Percentiles rank a stretch among this genome's conserved stretches.
Conservation (phyloP, 352 stramenopile species). For the Globisporangium abappressorium region DNA sequence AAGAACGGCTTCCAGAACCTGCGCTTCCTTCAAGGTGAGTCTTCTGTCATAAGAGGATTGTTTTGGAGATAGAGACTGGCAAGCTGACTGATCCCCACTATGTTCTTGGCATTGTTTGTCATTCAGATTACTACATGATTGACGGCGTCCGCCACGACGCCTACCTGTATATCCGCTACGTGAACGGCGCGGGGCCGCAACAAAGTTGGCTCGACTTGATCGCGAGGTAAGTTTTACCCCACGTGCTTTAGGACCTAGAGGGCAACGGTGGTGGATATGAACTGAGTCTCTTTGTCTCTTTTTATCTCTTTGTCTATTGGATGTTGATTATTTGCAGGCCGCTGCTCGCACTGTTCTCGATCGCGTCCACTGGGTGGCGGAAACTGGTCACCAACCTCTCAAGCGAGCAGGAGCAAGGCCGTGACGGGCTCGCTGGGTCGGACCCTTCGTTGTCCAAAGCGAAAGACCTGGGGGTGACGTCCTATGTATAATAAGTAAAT, state of each 20-base stretch:
- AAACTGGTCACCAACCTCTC: slow-evolving; percentile 53
- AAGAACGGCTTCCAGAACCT: slow-evolving; percentile 93
- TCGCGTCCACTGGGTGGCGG: slow-evolving; percentile 65
- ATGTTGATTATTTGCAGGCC: slow-evolving; percentile 25
- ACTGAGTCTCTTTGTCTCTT: slow-evolving; percentile 9
- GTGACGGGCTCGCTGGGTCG: background rate
- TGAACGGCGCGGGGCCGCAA: slow-evolving; percentile 67
- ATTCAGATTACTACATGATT: slow-evolving; percentile 85
- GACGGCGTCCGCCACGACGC: slow-evolving; percentile 74
- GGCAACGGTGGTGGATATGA: background rate
- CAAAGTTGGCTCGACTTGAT: slow-evolving; percentile 67
- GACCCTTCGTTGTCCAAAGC: slow-evolving; percentile 10
- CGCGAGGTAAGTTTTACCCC: slow-evolving; percentile 33
- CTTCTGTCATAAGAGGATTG: background rate
- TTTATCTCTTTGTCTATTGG: slow-evolving; percentile 4
- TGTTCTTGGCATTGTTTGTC: slow-evolving; percentile 10
- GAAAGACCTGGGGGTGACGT: slow-evolving; percentile 3
- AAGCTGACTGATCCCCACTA: background rate
- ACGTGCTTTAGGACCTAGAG: background rate
- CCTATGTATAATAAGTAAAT: slow-evolving; percentile 18
- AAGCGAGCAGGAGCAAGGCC: slow-evolving; percentile 16
- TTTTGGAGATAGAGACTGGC: background rate
- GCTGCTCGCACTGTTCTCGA: slow-evolving; percentile 56
- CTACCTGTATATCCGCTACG: slow-evolving; percentile 85
- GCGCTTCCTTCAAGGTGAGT: slow-evolving; percentile 86